phyloP scores from a whole-genome alignment of 805 yeast species.

The Yarrowia alimentaria region DNA sequence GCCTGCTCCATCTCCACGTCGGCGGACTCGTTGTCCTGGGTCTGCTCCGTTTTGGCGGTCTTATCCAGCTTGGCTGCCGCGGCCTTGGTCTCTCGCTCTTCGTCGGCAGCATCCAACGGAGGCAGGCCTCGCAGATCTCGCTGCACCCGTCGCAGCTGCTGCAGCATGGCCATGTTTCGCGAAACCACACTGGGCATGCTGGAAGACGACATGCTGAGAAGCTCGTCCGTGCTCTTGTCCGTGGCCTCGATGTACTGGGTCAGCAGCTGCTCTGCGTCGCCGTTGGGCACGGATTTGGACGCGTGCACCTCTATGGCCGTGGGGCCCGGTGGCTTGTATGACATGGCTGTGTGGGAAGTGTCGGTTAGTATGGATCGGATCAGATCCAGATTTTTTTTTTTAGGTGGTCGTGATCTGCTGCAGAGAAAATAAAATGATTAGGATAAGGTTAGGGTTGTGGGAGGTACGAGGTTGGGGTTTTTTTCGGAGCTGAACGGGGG shows the following conservation, averaged over 20 bases:
- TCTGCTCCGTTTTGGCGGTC: neutral
- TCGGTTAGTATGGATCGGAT: slow-evolving; percentile 4
- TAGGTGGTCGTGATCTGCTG: slow-evolving; percentile 8
- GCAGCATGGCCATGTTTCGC: slow-evolving; percentile 43
- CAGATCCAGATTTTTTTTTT: slow-evolving; percentile 2
- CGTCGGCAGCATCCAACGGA: slow-evolving; percentile 46
- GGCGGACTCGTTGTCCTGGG: neutral
- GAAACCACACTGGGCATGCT: slow-evolving; percentile 12
- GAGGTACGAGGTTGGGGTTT: no score
- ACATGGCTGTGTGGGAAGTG: neutral
- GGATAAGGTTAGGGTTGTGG: slow-evolving; percentile 1
- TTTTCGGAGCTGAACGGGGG: no score
- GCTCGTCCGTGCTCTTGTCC: slow-evolving; percentile 56
- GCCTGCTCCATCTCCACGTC: no score
- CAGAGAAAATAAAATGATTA: slow-evolving; percentile 9
- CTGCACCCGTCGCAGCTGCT: slow-evolving; percentile 71
- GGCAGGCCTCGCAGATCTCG: slow-evolving; percentile 80
- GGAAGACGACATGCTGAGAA: slow-evolving; percentile 47
- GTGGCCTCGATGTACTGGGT: slow-evolving; percentile 44
- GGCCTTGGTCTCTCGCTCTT: neutral
- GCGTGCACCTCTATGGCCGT: slow-evolving; percentile 31
- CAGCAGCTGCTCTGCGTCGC: slow-evolving; percentile 49
- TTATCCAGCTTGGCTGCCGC: neutral
- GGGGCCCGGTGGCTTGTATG: slow-evolving; percentile 29
- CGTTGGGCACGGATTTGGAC: slow-evolving; percentile 38